These are phyloP conservation scores for Globisporangium paroecandrum DNA, from an alignment of 352 stramenopile genomes.

Conservation along the genomic window DNA sequence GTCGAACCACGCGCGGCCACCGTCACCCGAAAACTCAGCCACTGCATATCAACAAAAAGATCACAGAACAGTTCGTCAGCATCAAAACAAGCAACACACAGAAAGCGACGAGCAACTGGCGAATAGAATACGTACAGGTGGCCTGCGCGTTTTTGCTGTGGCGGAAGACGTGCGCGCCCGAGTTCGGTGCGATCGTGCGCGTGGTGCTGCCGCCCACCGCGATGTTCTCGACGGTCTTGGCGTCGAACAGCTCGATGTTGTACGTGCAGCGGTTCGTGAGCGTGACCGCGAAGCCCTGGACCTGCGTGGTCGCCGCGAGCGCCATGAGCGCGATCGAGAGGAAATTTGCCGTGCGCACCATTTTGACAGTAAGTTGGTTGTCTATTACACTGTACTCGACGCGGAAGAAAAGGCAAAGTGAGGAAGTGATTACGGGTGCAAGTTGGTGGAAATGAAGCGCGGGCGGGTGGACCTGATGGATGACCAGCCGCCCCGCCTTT, in stretches of 20 bases:
- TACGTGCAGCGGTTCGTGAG: conserved; percentile 49
- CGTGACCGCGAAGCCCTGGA: conserved; percentile 36
- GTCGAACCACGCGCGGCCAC: conserved; percentile 56
- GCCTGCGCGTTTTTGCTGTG: conserved; percentile 42
- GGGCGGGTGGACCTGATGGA: not conserved
- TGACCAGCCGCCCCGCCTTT: not conserved
- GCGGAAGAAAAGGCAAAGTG: not conserved
- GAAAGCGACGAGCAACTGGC: not conserved
- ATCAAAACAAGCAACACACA: conserved; percentile 1
- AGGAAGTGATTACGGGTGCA: not conserved
- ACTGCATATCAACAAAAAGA: conserved; percentile 22
- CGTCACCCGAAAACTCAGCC: conserved; percentile 64
- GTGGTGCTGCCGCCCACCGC: conserved; percentile 25
- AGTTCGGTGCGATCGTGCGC: conserved; percentile 31
- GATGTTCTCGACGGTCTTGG: conserved; percentile 32
- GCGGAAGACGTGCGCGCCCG: conserved; percentile 43
- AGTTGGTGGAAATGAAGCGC: not conserved
- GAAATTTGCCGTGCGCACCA: conserved; percentile 1
- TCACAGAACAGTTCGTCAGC: not conserved
- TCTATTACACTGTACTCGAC: not conserved
- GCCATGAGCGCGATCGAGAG: conserved; percentile 23
- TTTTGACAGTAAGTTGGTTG: not conserved
- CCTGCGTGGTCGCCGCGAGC: conserved; percentile 22
- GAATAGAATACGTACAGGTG: conserved; percentile 31
- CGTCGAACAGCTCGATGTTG: conserved; percentile 50